Conservation (phyloP, 2,329 filamentous ascomycete species). For the Diaporthe australafricana region DNA sequence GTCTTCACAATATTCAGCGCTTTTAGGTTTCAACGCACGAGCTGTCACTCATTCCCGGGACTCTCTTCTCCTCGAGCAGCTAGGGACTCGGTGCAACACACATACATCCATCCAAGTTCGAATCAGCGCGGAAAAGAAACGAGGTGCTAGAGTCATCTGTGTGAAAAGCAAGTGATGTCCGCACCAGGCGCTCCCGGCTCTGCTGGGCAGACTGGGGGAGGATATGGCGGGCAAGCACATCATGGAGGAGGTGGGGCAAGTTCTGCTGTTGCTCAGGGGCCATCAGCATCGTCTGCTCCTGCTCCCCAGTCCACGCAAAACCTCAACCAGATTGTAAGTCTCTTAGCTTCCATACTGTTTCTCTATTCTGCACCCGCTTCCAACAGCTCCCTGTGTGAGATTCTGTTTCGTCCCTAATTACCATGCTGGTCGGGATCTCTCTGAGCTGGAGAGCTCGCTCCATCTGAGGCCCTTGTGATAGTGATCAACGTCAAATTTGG, state of each 20-base stretch:
- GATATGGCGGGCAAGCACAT: slow-evolving; percentile 34
- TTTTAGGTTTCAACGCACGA: neutral
- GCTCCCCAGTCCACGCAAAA: slow-evolving; percentile 93
- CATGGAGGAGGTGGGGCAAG: slow-evolving; percentile 30
- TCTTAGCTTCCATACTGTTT: slow-evolving; percentile 39
- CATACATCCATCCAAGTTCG: neutral
- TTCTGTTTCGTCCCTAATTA: too few relatives aligned
- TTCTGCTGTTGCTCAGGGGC: slow-evolving; percentile 28
- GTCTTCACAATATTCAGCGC: neutral
- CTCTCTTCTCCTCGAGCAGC: neutral
- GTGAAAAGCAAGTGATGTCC: slow-evolving; percentile 25
- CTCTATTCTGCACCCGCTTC: neutral
- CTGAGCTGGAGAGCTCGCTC: neutral
- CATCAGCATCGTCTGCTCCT: slow-evolving; percentile 59
- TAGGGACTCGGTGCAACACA: neutral
- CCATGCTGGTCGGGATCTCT: neutral
- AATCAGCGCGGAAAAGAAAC: neutral
- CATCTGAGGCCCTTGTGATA: neutral
- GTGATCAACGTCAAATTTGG: neutral
- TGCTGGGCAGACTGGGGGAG: slow-evolving; percentile 33
- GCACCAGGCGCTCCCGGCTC: slow-evolving; percentile 12
- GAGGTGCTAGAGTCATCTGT: neutral
- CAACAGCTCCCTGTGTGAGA: neutral
- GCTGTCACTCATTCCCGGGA: neutral
- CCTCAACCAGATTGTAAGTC: slow-evolving; percentile 92